Conservation (phyloP, 202 grass and related monocot genomes). For the Elaeis oleifera region DNA sequence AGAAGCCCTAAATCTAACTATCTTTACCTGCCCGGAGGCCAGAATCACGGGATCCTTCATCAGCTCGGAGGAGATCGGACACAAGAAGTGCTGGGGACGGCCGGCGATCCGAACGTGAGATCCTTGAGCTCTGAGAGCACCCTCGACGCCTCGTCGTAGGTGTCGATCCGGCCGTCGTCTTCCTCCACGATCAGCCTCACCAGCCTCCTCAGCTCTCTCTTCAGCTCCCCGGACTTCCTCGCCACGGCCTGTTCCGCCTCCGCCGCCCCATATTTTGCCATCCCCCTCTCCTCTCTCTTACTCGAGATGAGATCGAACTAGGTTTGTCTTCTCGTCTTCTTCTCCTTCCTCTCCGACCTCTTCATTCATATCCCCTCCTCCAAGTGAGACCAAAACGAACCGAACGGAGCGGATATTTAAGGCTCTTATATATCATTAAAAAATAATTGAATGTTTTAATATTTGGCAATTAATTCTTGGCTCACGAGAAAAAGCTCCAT, state of each 20-base stretch:
- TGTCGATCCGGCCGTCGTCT: not conserved
- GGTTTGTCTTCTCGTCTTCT: too few relatives aligned
- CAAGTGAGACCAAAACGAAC: too few relatives aligned
- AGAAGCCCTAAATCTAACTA: too few relatives aligned
- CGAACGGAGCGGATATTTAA: too few relatives aligned
- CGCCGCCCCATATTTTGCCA: not conserved
- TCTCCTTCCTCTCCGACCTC: too few relatives aligned
- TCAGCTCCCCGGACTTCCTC: conserved; percentile 30
- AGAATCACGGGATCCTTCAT: conserved; percentile 82
- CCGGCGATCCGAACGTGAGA: conserved; percentile 19
- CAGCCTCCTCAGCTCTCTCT: conserved; percentile 32
- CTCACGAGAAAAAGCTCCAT: too few relatives aligned
- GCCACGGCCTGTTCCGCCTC: conserved; percentile 22
- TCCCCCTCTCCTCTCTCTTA: not conserved
- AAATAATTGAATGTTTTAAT: too few relatives aligned
- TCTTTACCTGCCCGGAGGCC: conserved; percentile 58
- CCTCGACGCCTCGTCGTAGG: conserved; percentile 20
- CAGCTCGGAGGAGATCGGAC: conserved; percentile 68
- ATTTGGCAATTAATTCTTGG: too few relatives aligned
- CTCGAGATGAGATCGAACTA: too few relatives aligned
- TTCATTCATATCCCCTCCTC: too few relatives aligned
- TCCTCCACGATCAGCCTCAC: conserved; percentile 28
- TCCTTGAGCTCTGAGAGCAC: conserved; percentile 36
- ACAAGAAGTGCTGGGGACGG: conserved; percentile 52
- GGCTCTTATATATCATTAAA: too few relatives aligned